Conservation (phyloP, 176 grass and related monocot genomes). For the Eragrostis curvula region DNA sequence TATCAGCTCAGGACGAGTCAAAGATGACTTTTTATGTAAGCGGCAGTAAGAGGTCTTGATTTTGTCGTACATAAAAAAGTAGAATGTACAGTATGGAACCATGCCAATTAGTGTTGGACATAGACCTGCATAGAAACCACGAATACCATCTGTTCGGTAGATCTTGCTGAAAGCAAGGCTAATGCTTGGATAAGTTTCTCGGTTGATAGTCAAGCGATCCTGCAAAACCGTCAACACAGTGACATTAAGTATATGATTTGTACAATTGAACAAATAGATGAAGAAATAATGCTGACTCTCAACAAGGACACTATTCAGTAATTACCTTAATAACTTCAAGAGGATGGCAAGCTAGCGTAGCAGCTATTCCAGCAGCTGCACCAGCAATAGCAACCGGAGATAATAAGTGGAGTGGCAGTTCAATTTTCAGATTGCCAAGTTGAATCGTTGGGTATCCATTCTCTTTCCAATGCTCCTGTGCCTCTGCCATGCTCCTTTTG, state of each 20-base stretch:
- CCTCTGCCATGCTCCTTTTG: conserved; percentile 61
- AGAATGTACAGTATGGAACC: conserved; percentile 87
- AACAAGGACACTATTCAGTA: conserved; percentile 2
- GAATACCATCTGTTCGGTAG: conserved; percentile 58
- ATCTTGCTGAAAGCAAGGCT: conserved; percentile 68
- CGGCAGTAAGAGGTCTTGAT: conserved; percentile 82
- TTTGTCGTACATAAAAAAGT: conserved; percentile 87
- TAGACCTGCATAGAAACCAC: conserved; percentile 80
- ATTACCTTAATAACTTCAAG: conserved; percentile 89
- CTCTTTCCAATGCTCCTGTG: conserved; percentile 67
- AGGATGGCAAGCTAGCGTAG: conserved; percentile 79
- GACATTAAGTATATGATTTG: neutral
- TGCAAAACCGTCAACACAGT: conserved; percentile 32
- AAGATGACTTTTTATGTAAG: conserved; percentile 58
- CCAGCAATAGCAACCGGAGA: conserved; percentile 73
- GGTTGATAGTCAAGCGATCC: conserved; percentile 82
- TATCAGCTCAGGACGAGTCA: conserved; percentile 69
- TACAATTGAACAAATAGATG: conserved; percentile 1
- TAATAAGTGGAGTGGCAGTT: conserved; percentile 55
- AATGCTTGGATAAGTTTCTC: conserved; percentile 67
- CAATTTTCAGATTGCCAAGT: conserved; percentile 59
- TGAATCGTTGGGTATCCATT: conserved; percentile 58
- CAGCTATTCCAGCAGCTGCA: conserved; percentile 74
- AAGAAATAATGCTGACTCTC: neutral
- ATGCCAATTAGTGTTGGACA: conserved; percentile 78